Evolutionary conservation across 495 filamentous ascomycete genomes (phyloP), one percentile per base, ranked within the genome.

Genomic region (Glutinoglossum americanum): DNA sequence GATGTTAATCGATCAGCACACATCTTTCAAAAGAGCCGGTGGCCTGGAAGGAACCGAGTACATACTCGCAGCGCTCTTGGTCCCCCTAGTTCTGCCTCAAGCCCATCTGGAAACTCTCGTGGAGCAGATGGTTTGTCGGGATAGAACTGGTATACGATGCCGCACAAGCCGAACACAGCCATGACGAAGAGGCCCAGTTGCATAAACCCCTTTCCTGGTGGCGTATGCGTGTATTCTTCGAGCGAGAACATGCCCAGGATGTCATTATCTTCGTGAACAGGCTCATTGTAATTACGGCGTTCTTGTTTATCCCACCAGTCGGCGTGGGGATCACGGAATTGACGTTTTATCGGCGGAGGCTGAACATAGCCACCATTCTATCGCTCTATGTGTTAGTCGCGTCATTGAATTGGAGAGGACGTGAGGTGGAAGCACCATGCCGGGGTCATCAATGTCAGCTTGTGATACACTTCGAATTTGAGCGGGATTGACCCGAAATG

Each of bases 261-360:
- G 68, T 99, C 93, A 66, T 97, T 82, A 70, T 99, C 93, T 71
- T 99, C 93, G 69, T 99, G 90, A 28, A 94, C 80, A 3, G 89
- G 84, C 70, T 99, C 93, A 64, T 88, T 88, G 63, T 82, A 99
- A 74, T 97, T 95, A 59, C 89, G 81, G 63, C 89, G 84, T 68
- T 95, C 90, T 67, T 97, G 89, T 74, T 87, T 84, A 70, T 97
- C 89, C 90, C 90, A 97, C 87, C 89, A 97, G 67, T 87, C 84
- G 63, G 71, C 90, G 66, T 97, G 79, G 37, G 93, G 93, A 67
- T 97, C 93, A 67, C 93, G 86, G 71, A 84, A 81, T 66, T 83
- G 78, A 61, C 89, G 85, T 73, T 92, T 94, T 64, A 85, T 70
- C 37, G 72, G 73, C 11, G 82, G 83, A 58, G 92, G 92, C 71